Conservation (phyloP, 1,139 yeast genomes). For the Protomyces inouyei region DNA sequence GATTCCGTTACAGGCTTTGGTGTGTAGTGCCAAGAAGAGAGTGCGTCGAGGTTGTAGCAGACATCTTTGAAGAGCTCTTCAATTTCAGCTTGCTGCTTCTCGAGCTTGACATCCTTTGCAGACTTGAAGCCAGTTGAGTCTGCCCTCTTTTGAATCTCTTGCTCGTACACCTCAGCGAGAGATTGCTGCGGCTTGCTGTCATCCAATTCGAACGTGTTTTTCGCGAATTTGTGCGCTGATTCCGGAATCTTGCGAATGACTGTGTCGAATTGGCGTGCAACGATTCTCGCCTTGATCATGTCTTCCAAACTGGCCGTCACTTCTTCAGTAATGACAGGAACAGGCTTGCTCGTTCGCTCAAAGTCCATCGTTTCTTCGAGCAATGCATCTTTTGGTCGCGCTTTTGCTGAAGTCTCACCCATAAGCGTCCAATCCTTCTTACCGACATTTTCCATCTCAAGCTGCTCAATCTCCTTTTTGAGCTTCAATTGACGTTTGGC, state of each 20-base stretch:
- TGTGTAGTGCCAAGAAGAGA: constrained; percentile 86
- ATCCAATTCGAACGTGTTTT: constrained; percentile 54
- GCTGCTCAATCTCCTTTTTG: constrained; percentile 66
- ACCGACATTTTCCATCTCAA: constrained; percentile 83
- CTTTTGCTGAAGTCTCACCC: constrained; percentile 81
- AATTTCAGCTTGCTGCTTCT: constrained; percentile 74
- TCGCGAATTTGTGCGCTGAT: constrained; percentile 51
- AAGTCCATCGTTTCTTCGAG: constrained; percentile 64
- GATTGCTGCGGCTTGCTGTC: constrained; percentile 84
- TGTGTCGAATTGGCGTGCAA: constrained; percentile 73
- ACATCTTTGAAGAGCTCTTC: constrained; percentile 58
- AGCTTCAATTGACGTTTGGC: constrained; percentile 78
- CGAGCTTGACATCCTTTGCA: constrained; percentile 47
- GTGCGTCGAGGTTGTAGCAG: constrained; percentile 71
- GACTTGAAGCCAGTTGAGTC: constrained; percentile 40
- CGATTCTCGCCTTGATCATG: constrained; percentile 74
- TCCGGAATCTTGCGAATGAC: constrained; percentile 70
- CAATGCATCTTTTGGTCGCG: constrained; percentile 79
- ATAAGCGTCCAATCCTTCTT: constrained; percentile 91
- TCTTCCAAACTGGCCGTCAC: constrained; percentile 83
- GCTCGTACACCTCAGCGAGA: constrained; percentile 87
- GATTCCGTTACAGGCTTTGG: constrained; percentile 84
- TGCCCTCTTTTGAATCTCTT: constrained; percentile 58
- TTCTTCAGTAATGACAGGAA: constrained; percentile 88
- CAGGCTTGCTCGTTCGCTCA: constrained; percentile 73